A percentile compares a stretch with the other conserved stretches of the same genome.
Evolutionary conservation across 177 flowering plant genomes (phyloP).

Genomic region (Vitis hybrid): DNA sequence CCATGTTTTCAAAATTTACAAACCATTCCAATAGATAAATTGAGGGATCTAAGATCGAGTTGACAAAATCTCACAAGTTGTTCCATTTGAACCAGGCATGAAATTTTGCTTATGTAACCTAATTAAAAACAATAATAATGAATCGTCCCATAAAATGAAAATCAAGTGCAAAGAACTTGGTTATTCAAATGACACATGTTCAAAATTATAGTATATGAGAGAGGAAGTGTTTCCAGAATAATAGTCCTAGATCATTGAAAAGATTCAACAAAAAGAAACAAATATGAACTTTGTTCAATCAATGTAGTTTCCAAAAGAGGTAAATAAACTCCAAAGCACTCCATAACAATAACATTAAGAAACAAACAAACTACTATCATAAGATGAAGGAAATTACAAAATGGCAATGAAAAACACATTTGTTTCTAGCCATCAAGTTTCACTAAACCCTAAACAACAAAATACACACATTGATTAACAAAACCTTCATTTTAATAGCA

Average conservation of each 20-base stretch:
- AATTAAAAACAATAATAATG: background rate
- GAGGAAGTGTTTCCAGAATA: background rate
- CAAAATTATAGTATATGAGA: background rate
- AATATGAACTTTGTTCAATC: background rate
- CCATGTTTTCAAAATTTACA: background rate
- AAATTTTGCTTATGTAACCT: background rate
- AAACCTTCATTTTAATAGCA: conserved; percentile 19
- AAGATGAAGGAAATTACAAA: conserved; percentile 61
- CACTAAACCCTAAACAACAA: conserved; percentile 61
- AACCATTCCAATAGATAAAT: background rate
- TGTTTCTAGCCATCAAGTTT: conserved; percentile 50
- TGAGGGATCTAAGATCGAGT: background rate
- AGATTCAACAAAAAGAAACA: background rate
- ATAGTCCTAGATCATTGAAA: background rate
- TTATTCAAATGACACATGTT: no score
- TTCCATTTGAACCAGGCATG: no score
- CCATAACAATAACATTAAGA: background rate
- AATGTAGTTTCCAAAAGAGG: no score
- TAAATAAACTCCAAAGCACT: background rate
- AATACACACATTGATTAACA: conserved; percentile 45
- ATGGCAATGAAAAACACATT: conserved; percentile 46
- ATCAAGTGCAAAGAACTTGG: no score
- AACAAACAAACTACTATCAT: conserved; percentile 20
- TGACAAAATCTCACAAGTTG: background rate
- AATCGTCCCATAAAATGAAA: no score